These are phyloP conservation scores for Skeletonema menzelii DNA, from an alignment of 108 stramenopile species.

Conservation along the genomic window DNA sequence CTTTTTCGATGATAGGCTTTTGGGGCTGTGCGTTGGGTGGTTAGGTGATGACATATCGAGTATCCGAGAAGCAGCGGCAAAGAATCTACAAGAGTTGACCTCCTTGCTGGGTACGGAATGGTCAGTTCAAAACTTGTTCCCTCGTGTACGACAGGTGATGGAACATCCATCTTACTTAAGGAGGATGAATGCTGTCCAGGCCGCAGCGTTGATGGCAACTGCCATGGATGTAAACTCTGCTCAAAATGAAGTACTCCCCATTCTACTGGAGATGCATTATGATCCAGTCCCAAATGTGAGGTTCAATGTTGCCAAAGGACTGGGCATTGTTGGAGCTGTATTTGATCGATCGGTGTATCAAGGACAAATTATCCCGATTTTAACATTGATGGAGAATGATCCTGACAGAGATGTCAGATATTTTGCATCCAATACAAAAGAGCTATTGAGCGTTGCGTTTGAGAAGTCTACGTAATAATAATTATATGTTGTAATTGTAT, in stretches of 20 bases:
- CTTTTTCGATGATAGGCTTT: conserved; percentile 86
- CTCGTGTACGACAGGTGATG: conserved; percentile 79
- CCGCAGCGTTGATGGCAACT: conserved; percentile 74
- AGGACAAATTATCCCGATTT: conserved; percentile 73
- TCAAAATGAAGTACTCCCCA: conserved; percentile 75
- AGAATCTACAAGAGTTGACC: conserved; percentile 84
- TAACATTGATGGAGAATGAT: conserved; percentile 82
- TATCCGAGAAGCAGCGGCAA: conserved; percentile 91
- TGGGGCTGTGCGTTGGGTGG: conserved; percentile 91
- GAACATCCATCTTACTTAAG: conserved; percentile 78
- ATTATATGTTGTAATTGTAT: not conserved
- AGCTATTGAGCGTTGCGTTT: conserved; percentile 18
- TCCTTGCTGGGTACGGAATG: conserved; percentile 92
- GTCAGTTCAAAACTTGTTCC: conserved; percentile 87
- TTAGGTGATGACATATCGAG: conserved; percentile 92
- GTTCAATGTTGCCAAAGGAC: conserved; percentile 93
- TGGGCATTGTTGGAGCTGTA: conserved; percentile 72
- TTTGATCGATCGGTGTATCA: conserved; percentile 65
- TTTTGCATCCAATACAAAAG: conserved; percentile 70
- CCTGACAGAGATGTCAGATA: conserved; percentile 92
- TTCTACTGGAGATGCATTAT: conserved; percentile 89
- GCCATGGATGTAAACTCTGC: conserved; percentile 69
- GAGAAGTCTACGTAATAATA: conserved; percentile 6
- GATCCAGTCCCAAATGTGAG: conserved; percentile 98
- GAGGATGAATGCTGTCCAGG: conserved; percentile 92